Base-by-base conservation (phyloP, 257 asterid species). In the Solanum acaule region DNA sequence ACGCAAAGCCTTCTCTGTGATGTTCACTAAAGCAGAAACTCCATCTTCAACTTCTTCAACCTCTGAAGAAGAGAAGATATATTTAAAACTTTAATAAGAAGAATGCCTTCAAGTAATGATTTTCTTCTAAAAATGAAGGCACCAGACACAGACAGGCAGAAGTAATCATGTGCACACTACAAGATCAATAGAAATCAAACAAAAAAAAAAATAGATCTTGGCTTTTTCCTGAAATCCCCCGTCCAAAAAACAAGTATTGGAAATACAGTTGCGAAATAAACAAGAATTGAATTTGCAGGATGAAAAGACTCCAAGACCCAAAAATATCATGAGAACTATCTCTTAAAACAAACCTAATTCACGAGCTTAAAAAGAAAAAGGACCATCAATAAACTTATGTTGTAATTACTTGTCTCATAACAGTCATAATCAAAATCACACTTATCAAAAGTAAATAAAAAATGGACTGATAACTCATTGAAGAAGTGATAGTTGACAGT, bases 1-100 rank as follows among this genome's bases (percentile, higher is more conserved):
- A 90, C 90, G 94, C 87, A 96, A 89, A 65, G 99, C 97, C 92
- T 94, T 96, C 89, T 93, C 96, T 11, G 98, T 93, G n/a, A 92
- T 78, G 71, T 93, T 94, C 89, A 94, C 96, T 86, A 96, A 87
- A 12, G 96, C 95, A 37, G 90, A 93, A 90, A 93, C 91, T 89
- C 89, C 95, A 91, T 95, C 94, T 86, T 92, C 92, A 38, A 91
- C 98, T 83, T 89, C 93, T 83, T 89, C 93, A 1, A 83, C 87
- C 65, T 93, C 99, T 94, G 94, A 76, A 37, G 83, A 76, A 22
- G 18, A 63, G 23, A 18, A 79, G 14, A 52, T 1, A n/a, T n/a
- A 18, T 65, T 38, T 31, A 31, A 35, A 11, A 35, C 37, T 10
- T 44, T 25, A 65, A 56, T 15, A 71, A 82, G 73, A 29, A 73